Evolutionary conservation across 2,329 filamentous ascomycete species (phyloP).

Genomic region (Alternaria longipes): DNA sequence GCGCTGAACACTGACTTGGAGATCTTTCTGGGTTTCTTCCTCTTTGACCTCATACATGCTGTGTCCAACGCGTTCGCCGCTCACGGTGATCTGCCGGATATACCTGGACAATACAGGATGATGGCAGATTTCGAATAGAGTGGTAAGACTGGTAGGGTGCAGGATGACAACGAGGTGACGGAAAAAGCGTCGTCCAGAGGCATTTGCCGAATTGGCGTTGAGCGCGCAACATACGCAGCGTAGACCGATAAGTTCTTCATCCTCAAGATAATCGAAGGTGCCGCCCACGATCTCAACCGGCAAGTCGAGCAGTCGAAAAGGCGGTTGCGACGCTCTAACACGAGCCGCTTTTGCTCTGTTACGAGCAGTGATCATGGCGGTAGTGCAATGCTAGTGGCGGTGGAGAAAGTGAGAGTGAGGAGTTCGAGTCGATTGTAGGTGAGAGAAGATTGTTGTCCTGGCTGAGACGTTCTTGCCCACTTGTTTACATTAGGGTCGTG

Average conservation of each 20-base stretch:
- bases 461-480: not conserved
- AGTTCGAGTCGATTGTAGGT: not conserved
- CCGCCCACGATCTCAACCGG: not conserved
- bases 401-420: not conserved
- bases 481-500: not conserved
- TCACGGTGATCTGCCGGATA: not conserved
- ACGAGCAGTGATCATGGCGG: not conserved
- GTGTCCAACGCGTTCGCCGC: not conserved
- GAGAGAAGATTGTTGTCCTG: not conserved
- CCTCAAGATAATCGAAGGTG: not conserved
- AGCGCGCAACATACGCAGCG: not conserved
- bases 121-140: not conserved
- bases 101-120: not conserved
- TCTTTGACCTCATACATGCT: too few relatives aligned
- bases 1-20: too few relatives aligned
- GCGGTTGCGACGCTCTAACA: not conserved
- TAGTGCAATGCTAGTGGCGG: not conserved
- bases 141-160: not conserved
- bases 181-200: not conserved
- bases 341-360: not conserved
- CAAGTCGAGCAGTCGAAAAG: not conserved
- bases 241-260: not conserved
- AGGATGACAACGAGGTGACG: not conserved
- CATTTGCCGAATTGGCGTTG: not conserved
- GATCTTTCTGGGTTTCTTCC: too few relatives aligned